Base-by-base conservation (phyloP, 306 rosid species). In the Malus fusca region DNA sequence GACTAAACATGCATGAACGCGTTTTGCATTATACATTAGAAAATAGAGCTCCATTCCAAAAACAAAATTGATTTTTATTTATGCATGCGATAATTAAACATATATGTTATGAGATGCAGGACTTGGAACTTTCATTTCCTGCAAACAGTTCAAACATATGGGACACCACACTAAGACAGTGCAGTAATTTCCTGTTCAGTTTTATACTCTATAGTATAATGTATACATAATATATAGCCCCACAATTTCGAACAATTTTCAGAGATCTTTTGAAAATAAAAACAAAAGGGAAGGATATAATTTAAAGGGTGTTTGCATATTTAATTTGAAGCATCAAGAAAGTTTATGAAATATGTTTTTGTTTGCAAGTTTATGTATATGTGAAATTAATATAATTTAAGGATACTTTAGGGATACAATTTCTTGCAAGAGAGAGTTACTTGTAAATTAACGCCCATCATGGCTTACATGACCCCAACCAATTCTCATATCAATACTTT, bases 401-500 rank as follows among this genome's bases (percentile, higher is more conserved):
- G 63, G 26, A 8, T 0, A 37, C 42, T 37, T 6, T 7, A 37
- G 63, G 12, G 30, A 22, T 11, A 22, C 22, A 81, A 78, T 76
- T 67, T 74, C 84, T 83, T 85, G 76, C 80, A 77, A 79, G 82
- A 52, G 75, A 81, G 71, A 70, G 78, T 82, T 78, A 52, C 80
- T 69, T 79, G 58, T 48, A 73, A 72, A 23, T 78, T 35, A 35
- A 71, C 46, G 51, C 62, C 60, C 82, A 80, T 84, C 30, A 80
- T 82, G 37, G 75, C 42, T 79, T 78, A 72, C 66, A 74, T 67
- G 72, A 40, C 53, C 69, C 72, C 48, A 78, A 73, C 74, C 4
- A 76, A 72, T 33, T 35, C 22, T 68, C 31, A 12, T 52, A 23
- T 71, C 25, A 56, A 58, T 53, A 59, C 14, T n/a, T 71, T 61